Conservation (phyloP, 2,329 filamentous ascomycete genomes). For the Ophiostoma ips region DNA sequence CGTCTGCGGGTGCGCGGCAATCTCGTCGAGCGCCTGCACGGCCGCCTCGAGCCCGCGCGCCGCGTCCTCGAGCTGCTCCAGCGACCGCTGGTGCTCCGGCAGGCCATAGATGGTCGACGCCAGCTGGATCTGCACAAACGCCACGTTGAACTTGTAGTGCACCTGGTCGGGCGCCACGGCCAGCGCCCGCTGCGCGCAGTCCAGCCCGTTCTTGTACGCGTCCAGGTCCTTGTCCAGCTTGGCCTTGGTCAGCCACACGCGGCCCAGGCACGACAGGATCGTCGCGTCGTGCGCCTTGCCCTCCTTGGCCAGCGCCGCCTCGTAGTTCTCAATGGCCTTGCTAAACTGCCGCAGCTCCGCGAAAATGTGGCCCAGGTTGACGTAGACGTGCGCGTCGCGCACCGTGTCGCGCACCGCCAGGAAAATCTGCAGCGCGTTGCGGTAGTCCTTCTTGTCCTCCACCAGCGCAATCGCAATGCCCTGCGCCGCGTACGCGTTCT, state of each 20-base stretch:
- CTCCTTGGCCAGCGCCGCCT: constrained; percentile 67
- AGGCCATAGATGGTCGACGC: constrained; percentile 66
- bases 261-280: constrained; percentile 73
- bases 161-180: constrained; percentile 67
- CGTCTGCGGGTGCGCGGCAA: constrained; percentile 48
- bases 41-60: constrained; percentile 66
- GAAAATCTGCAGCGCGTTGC: constrained; percentile 71
- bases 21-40: constrained; percentile 56
- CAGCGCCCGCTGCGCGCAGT: constrained; percentile 58
- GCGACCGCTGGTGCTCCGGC: constrained; percentile 60
- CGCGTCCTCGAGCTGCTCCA: constrained; percentile 69
- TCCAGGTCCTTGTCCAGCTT: constrained; percentile 46
- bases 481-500: constrained; percentile 92
- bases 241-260: constrained; percentile 74
- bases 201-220: constrained; percentile 41
- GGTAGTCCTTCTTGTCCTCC: constrained; percentile 85
- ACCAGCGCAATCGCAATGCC: constrained; percentile 88
- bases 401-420: constrained; percentile 82
- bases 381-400: constrained; percentile 73
- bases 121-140: constrained; percentile 92
- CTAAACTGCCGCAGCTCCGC: constrained; percentile 80
- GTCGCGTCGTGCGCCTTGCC: constrained; percentile 58
- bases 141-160: constrained; percentile 94
- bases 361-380: constrained; percentile 90
- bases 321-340: constrained; percentile 90